Base-by-base conservation (phyloP, 495 filamentous ascomycete genomes). In the Daldinia vernicosa region DNA sequence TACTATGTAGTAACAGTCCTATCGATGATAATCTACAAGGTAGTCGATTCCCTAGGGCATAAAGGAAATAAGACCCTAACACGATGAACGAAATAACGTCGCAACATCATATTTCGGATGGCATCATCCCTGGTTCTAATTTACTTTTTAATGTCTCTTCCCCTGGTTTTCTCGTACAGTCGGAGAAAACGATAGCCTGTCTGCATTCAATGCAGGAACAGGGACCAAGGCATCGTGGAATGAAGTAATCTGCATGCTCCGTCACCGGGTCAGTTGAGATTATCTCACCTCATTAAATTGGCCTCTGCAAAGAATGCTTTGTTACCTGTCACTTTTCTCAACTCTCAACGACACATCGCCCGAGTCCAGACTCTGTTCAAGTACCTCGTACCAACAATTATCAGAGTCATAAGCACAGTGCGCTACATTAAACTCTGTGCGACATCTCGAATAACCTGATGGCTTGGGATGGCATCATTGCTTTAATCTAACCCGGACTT, bases 91-190 rank as follows among this genome's bases (percentile, higher is more conserved):
- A 63, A 63, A 47, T 55, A 74, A 51, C 52, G 71, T 70, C 59
- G 67, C 59, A 74, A 70, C 66, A 45, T 70, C 62, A 70, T 70
- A 70, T 71, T 71, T 74, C 63, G 63, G 63, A 55, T 70, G 59
- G 56, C 55, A 53, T 63, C 60, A 53, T 74, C 63, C 71, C 63
- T 74, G 63, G 63, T 58, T n/a, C 59, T 71, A 67, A 74, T 74
- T 74, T 74, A 27, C 67, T 70, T 74, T 47, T 70, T 70, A 74
- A 70, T 67, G 54, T 67, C 32, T 37, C 24, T 33, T 60, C 71
- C 71, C 71, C 67, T 60, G 61, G 55, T 27, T 30, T 61, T 66
- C 52, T 61, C n/a, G 40, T 60, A 43, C 70, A 53, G 58, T 60
- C 67, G 71, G 71, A 67, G 63, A 71, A 74, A 67, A 63, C 63